phyloP scores from a whole-genome alignment of 129 eudicot genomes.

The Ambrosia artemisiifolia region DNA sequence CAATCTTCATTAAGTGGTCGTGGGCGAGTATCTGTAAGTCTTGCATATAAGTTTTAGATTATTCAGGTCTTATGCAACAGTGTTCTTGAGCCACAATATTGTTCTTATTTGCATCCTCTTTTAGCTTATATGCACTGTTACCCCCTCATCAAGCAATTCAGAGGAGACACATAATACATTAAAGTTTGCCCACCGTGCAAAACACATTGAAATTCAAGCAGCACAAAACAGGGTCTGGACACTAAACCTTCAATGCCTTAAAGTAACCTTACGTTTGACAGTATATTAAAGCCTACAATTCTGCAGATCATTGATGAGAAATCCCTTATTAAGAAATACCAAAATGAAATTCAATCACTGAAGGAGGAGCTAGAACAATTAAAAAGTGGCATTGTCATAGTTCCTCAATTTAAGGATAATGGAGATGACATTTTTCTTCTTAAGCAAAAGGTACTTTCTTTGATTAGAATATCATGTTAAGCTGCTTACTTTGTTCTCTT shows the following conservation, averaged over 20 bases:
- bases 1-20: slow-evolving; percentile 92
- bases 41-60: slow-evolving; percentile 13
- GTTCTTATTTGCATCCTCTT: slow-evolving; percentile 8
- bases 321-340: slow-evolving; percentile 95
- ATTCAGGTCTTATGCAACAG: slow-evolving; percentile 5
- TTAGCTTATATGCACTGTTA: slow-evolving; percentile 84
- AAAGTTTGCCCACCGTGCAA: slow-evolving; percentile 97
- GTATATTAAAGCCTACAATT: slow-evolving; percentile 22
- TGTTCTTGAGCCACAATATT: slow-evolving; percentile 11
- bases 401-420: slow-evolving; percentile 62
- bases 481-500: not conserved
- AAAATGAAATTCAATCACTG: slow-evolving; percentile 75
- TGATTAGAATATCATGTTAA: not conserved
- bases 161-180: slow-evolving; percentile 95
- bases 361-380: slow-evolving; percentile 89
- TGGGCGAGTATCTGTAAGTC: slow-evolving; percentile 93
- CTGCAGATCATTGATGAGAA: slow-evolving; percentile 94
- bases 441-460: slow-evolving; percentile 71
- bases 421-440: slow-evolving; percentile 75
- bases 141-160: slow-evolving; percentile 90
- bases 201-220: slow-evolving; percentile 89
- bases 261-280: not conserved
- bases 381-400: slow-evolving; percentile 70
- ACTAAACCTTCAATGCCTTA: slow-evolving; percentile 12
- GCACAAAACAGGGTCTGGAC: slow-evolving; percentile 84